phyloP scores from a whole-genome alignment of 164 flowering plant genomes.

The Sextonia rubra region DNA sequence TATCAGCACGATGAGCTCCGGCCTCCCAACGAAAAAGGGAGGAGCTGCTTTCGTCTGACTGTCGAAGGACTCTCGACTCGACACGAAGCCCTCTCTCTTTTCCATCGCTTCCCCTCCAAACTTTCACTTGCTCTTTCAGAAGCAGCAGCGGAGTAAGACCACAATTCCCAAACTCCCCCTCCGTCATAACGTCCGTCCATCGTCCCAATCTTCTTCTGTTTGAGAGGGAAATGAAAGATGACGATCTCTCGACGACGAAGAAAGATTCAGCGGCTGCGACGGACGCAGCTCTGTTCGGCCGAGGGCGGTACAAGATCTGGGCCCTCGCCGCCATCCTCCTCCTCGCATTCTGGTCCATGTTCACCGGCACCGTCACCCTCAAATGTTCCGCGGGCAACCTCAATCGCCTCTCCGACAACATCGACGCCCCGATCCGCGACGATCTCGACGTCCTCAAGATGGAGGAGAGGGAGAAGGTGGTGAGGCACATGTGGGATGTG shows the following conservation, averaged over 20 bases:
- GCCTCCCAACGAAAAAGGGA: too few relatives aligned
- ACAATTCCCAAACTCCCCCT: not conserved
- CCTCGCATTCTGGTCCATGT: constrained; percentile 97
- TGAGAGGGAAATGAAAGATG: constrained; percentile 58
- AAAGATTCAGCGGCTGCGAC: constrained; percentile 30
- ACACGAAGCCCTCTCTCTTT: too few relatives aligned
- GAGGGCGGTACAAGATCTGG: constrained; percentile 91
- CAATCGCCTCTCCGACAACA: constrained; percentile 50
- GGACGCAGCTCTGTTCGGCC: constrained; percentile 40
- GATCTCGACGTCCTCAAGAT: constrained; percentile 95
- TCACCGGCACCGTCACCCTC: constrained; percentile 90
- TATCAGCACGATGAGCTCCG: too few relatives aligned
- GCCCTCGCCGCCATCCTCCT: constrained; percentile 77
- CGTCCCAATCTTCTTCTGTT: not conserved
- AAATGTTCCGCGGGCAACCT: constrained; percentile 90
- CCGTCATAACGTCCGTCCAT: not conserved
- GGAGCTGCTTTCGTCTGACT: too few relatives aligned
- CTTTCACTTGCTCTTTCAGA: not conserved
- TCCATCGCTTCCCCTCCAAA: not conserved
- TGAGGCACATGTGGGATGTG: constrained; percentile 98
- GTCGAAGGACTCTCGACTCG: too few relatives aligned
- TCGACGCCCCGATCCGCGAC: constrained; percentile 50
- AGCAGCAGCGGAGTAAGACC: not conserved
- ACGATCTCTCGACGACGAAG: constrained; percentile 44
- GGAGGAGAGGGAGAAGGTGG: constrained; percentile 98